Evolutionary conservation across 1,284 basidiomycete genomes (phyloP), one percentile per base, ranked within the genome.

Genomic region (Meripilus lineatus): DNA sequence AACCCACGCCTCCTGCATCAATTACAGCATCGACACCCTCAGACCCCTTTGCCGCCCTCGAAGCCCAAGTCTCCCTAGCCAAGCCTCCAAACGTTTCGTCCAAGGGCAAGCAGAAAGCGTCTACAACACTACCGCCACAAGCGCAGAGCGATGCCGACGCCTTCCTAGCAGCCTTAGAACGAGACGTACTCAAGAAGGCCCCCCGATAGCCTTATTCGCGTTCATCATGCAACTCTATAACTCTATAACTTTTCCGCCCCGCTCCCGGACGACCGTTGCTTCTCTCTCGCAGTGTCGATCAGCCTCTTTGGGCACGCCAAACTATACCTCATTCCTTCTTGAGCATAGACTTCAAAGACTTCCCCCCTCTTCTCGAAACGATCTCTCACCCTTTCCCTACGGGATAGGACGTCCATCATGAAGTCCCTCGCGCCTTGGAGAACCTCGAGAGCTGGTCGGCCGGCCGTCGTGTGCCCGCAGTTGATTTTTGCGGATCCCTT

Each of bases 151-250:
- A 71, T 11, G 81, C 83, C 4, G 84, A 87, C 49, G 67, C 67
- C 18, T 86, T 87, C 55, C 58, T 88, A 30, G 77, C 81, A 14
- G 67, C 75, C 46, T 62, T 88, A 4, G 79, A 84, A 50, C 59
- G 58, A 38, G 73, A 76, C n/a, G 50, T 61, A 34, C 38, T 53
- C 11, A 50, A 50, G 21, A 30, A 30, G 28, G 8, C 8, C 8
- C 28, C 10, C 8, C n/a, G 28, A 30, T 30, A n/a, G 8, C 28
- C 28, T 10, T 8, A 30, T n/a, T 30, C n/a, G 28, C n/a, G 8
- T 30, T 8, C 8, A 30, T 30, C 28, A 30, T 30, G 8, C 10
- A 30, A 30, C n/a, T n/a, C 8, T 10, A 30, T 30, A 8, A 18
- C 34, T 10, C 28, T 30, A 30, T 30, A 10, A 15, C n/a, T 10